Conservation (phyloP, 192 early-diverging fungal species). For the Phlyctochytrium arcticum region DNA sequence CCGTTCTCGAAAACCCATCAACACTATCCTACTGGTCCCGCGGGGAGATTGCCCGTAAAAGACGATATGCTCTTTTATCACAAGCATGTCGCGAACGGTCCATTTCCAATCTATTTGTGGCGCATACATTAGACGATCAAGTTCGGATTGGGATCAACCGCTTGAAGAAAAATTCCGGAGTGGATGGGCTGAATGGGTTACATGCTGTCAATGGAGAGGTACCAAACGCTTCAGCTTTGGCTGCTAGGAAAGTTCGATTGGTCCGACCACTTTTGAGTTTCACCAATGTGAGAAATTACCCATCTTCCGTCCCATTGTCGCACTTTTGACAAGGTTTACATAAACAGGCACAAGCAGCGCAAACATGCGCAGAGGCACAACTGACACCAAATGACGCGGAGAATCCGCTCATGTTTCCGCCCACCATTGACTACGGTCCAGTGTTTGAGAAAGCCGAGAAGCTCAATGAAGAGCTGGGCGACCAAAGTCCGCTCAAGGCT, state of each 20-base stretch:
- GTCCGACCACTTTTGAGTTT: conserved; percentile 38
- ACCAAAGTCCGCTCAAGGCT: conserved; percentile 1
- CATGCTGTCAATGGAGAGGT: conserved; percentile 22
- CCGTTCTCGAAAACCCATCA: neutral
- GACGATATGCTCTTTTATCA: conserved; percentile 37
- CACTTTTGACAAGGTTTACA: neutral
- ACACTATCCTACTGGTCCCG: neutral
- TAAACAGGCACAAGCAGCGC: conserved; percentile 1
- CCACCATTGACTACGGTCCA: neutral
- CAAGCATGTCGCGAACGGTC: conserved; percentile 24
- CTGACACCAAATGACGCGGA: neutral
- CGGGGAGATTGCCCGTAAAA: conserved; percentile 10
- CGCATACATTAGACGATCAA: conserved; percentile 46
- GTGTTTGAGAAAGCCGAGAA: neutral
- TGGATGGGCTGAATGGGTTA: conserved; percentile 46
- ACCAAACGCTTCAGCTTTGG: conserved; percentile 24
- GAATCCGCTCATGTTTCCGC: neutral
- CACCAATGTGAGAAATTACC: conserved; percentile 39
- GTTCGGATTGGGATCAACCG: conserved; percentile 40
- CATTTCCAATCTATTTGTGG: conserved; percentile 42
- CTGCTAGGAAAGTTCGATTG: conserved; percentile 35
- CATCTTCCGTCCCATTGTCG: no score
- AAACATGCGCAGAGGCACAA: neutral
- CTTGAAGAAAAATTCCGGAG: conserved; percentile 36
- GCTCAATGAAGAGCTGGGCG: neutral